Evolutionary conservation across 2,329 filamentous ascomycete genomes (phyloP).

Genomic region (Cadophora gregata): DNA sequence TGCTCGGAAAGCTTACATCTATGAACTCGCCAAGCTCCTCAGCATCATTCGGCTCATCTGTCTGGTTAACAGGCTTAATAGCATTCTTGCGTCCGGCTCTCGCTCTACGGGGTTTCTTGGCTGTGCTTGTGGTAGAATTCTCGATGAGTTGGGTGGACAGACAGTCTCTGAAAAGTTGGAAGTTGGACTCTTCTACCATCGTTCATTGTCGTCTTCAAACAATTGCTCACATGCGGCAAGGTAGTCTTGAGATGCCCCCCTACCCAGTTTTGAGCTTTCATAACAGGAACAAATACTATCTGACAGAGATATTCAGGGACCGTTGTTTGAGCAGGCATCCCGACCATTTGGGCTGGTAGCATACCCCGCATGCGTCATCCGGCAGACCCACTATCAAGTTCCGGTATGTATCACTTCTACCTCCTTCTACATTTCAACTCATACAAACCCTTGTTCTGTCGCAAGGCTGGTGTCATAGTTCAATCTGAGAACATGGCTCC

Average conservation of each 20-base stretch:
- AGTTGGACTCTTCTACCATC: slow-evolving; percentile 57
- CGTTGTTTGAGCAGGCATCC: neutral
- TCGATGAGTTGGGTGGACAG: slow-evolving; percentile 73
- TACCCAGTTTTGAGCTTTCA: neutral
- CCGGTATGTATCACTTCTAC: neutral
- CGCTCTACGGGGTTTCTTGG: slow-evolving; percentile 52
- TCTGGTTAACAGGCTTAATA: slow-evolving; percentile 31
- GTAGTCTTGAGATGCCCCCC: neutral
- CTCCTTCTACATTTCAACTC: neutral
- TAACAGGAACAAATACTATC: neutral
- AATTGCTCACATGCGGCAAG: neutral
- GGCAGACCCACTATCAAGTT: neutral
- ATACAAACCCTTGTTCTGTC: neutral
- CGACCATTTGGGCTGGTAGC: neutral
- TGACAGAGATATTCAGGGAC: neutral
- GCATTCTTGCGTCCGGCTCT: slow-evolving; percentile 32
- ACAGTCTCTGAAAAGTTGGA: slow-evolving; percentile 75
- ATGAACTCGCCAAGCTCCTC: slow-evolving; percentile 82
- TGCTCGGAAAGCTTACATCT: slow-evolving; percentile 33
- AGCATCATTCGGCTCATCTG: slow-evolving; percentile 35
- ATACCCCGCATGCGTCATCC: slow-evolving; percentile 33
- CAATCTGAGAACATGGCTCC: slow-evolving; percentile 35
- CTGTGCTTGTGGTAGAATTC: slow-evolving; percentile 54
- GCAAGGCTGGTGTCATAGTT: neutral
- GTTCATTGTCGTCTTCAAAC: slow-evolving; percentile 19